These are phyloP conservation scores for Camellia sinensis DNA, from an alignment of 148 eudicot species.

Conservation along the genomic window DNA sequence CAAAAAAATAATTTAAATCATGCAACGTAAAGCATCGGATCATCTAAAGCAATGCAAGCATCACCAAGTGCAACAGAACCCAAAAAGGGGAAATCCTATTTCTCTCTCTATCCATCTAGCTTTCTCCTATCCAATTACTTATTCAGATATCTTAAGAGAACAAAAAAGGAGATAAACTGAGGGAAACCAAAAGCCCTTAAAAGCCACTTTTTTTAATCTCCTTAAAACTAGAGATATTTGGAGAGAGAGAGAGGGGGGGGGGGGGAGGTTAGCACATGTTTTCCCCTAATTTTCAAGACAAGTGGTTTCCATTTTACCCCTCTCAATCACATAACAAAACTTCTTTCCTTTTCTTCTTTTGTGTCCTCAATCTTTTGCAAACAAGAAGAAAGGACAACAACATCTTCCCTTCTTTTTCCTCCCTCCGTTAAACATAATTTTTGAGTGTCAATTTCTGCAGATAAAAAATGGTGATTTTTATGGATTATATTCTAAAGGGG, in stretches of 20 bases:
- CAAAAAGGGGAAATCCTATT: neutral
- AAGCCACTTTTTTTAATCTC: too few relatives aligned
- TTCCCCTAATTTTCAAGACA: neutral
- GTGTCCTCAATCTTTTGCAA: neutral
- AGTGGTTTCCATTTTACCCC: neutral
- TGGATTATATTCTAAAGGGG: too few relatives aligned
- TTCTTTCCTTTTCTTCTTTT: neutral
- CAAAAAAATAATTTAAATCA: neutral
- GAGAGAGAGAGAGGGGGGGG: neutral
- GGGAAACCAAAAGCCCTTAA: too few relatives aligned
- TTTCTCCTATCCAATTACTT: too few relatives aligned
- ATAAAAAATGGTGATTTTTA: too few relatives aligned
- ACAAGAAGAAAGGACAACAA: neutral
- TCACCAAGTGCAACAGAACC: neutral
- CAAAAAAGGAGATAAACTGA: too few relatives aligned
- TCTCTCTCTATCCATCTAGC: neutral
- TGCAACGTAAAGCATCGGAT: neutral
- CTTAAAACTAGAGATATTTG: neutral
- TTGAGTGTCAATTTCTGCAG: too few relatives aligned
- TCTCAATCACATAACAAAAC: too few relatives aligned
- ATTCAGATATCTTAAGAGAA: too few relatives aligned
- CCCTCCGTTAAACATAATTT: too few relatives aligned
- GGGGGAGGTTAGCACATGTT: neutral
- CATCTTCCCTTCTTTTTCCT: neutral
- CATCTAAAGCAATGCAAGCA: neutral